phyloP scores from a whole-genome alignment of 1,284 basidiomycete genomes.

The Leccinum pachyderme region DNA sequence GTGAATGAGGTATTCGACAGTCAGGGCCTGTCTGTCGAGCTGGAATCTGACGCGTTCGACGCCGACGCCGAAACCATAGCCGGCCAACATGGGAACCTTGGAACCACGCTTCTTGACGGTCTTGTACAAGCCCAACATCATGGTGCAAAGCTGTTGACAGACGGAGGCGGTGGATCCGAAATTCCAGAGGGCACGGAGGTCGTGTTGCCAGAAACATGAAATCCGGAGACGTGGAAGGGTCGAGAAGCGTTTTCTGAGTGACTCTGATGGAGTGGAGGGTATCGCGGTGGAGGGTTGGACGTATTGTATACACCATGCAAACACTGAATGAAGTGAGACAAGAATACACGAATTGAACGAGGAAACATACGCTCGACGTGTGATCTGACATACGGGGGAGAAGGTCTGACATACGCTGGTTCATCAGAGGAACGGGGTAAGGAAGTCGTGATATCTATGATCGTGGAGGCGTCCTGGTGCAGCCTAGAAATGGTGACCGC shows the following conservation, averaged over 20 bases:
- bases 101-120: constrained; percentile 71
- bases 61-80: constrained; percentile 82
- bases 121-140: constrained; percentile 78
- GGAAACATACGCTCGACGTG: constrained; percentile 69
- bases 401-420: constrained; percentile 89
- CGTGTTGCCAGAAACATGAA: constrained; percentile 95
- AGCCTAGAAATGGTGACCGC: constrained; percentile 90
- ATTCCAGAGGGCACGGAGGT: constrained; percentile 87
- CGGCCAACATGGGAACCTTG: constrained; percentile 72
- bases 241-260: constrained; percentile 35
- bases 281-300: constrained; percentile 43
- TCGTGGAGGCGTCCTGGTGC: constrained; percentile 75
- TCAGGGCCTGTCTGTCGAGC: constrained; percentile 77
- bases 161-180: constrained; percentile 59
- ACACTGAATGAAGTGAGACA: constrained; percentile 50
- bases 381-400: constrained; percentile 93
- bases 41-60: constrained; percentile 80
- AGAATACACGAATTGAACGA: constrained; percentile 8
- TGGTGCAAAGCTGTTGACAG: constrained; percentile 75
- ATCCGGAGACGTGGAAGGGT: constrained; percentile 57
- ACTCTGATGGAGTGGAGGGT: constrained; percentile 35
- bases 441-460: constrained; percentile 95
- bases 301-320: constrained; percentile 90
- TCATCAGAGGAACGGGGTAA: constrained; percentile 90
- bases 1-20: constrained; percentile 84